Evolutionary conservation across 2,329 filamentous ascomycete species (phyloP).

Genomic region (Colletotrichum cordylinicola): DNA sequence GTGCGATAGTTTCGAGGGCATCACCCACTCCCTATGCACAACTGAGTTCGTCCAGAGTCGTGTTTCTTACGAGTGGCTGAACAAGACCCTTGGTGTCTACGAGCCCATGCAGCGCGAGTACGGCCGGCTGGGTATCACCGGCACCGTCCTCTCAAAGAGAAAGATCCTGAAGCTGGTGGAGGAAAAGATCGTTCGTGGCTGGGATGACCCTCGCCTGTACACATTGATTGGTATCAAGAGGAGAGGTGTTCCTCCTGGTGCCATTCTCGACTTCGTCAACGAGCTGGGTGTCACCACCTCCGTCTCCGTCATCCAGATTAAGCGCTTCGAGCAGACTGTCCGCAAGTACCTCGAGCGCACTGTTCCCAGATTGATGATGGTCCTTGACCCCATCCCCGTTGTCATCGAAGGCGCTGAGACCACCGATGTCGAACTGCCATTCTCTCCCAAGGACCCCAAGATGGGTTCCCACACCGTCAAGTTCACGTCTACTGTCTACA

Average conservation of each 20-base stretch:
- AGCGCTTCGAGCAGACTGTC: constrained; percentile 84
- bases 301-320: constrained; percentile 78
- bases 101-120: constrained; percentile 94
- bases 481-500: constrained; percentile 82
- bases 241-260: constrained; percentile 85
- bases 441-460: constrained; percentile 79
- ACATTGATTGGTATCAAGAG: constrained; percentile 85
- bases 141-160: constrained; percentile 87
- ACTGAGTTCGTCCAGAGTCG: constrained; percentile 88
- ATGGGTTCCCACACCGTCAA: constrained; percentile 66
- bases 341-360: constrained; percentile 86
- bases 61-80: constrained; percentile 90
- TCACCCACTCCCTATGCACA: constrained; percentile 92
- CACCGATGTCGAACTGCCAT: constrained; percentile 70
- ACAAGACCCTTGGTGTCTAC: constrained; percentile 78
- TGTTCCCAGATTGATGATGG: constrained; percentile 87
- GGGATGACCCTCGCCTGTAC: constrained; percentile 91
- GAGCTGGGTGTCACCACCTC: constrained; percentile 90
- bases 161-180: constrained; percentile 82
- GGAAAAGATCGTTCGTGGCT: constrained; percentile 79
- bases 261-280: constrained; percentile 87
- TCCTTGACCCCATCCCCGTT: constrained; percentile 85
- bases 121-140: constrained; percentile 55
- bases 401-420: constrained; percentile 81
- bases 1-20: constrained; percentile 89